Evolutionary conservation across 768 basidiomycete genomes (phyloP).

Genomic region (Gymnopilus dilepis): DNA sequence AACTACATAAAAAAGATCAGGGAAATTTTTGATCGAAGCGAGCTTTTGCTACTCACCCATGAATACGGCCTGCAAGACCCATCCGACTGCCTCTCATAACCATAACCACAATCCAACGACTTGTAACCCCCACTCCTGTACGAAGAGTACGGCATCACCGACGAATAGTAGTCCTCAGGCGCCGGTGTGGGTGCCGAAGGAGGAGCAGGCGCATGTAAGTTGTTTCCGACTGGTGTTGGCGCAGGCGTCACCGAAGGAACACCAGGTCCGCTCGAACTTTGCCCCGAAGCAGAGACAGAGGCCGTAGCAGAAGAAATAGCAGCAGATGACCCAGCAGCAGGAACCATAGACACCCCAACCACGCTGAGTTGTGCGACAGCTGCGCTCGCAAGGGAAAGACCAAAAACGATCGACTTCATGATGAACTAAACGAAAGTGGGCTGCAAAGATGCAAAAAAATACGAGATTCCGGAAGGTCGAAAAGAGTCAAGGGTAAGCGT

Average conservation of each 20-base stretch:
- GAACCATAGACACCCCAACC: constrained; percentile 49
- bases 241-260: constrained; percentile 27
- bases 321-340: constrained; percentile 29
- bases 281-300: constrained; percentile 24
- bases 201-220: constrained; percentile 29
- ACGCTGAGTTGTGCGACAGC: constrained; percentile 60
- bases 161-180: constrained; percentile 45
- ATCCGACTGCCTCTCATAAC: constrained; percentile 59
- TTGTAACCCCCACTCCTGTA: constrained; percentile 70
- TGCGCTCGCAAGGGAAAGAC: constrained; percentile 61
- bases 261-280: constrained; percentile 19
- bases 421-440: constrained; percentile 50
- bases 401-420: constrained; percentile 68
- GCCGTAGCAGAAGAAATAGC: constrained; percentile 23
- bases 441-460: constrained; percentile 43
- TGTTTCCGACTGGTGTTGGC: constrained; percentile 25
- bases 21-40: neutral
- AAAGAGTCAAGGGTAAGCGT: constrained; percentile 52
- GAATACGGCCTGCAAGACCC: constrained; percentile 58
- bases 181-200: constrained; percentile 42
- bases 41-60: constrained; percentile 53
- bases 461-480: constrained; percentile 39
- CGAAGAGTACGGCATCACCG: constrained; percentile 59
- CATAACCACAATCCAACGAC: constrained; percentile 73
- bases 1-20: constrained; percentile 34